A percentile compares a stretch with the other conserved stretches of the same genome.
Evolutionary conservation across 2,329 filamentous ascomycete genomes (phyloP).

Genomic region (Colletotrichum sp.): DNA sequence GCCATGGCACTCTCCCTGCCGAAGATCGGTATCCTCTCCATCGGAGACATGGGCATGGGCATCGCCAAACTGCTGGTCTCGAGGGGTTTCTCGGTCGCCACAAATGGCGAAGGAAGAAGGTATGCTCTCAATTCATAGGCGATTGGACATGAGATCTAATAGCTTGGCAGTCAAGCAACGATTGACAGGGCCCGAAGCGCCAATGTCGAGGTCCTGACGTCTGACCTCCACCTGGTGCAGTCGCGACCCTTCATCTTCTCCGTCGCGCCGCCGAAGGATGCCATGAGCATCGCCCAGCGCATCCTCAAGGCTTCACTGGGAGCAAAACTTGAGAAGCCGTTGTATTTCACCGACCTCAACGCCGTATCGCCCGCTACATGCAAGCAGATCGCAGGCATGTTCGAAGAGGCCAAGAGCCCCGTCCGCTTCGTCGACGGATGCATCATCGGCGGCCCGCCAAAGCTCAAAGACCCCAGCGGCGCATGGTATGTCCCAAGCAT

Average conservation of each 20-base stretch:
- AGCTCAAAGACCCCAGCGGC: conserved; percentile 28
- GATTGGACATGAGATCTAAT: no score
- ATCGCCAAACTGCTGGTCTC: conserved; percentile 53
- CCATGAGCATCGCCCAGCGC: conserved; percentile 62
- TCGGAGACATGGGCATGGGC: conserved; percentile 61
- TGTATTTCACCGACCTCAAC: conserved; percentile 71
- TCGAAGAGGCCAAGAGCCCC: conserved; percentile 42
- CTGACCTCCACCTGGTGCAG: conserved; percentile 61
- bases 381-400: conserved; percentile 46
- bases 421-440: conserved; percentile 62
- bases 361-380: conserved; percentile 64
- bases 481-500: conserved; percentile 48
- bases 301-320: conserved; percentile 55
- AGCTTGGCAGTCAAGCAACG: conserved; percentile 56
- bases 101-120: conserved; percentile 55
- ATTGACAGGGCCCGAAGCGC: conserved; percentile 58
- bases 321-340: conserved; percentile 35
- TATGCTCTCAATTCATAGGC: conserved; percentile 19
- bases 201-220: conserved; percentile 56
- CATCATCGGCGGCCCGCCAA: conserved; percentile 61
- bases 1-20: conserved; percentile 1
- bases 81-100: conserved; percentile 52
- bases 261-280: conserved; percentile 70
- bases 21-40: conserved; percentile 55
- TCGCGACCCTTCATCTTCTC: conserved; percentile 66